Base-by-base conservation (phyloP, 2,329 filamentous ascomycete species). In the Penicillium thymicola region DNA sequence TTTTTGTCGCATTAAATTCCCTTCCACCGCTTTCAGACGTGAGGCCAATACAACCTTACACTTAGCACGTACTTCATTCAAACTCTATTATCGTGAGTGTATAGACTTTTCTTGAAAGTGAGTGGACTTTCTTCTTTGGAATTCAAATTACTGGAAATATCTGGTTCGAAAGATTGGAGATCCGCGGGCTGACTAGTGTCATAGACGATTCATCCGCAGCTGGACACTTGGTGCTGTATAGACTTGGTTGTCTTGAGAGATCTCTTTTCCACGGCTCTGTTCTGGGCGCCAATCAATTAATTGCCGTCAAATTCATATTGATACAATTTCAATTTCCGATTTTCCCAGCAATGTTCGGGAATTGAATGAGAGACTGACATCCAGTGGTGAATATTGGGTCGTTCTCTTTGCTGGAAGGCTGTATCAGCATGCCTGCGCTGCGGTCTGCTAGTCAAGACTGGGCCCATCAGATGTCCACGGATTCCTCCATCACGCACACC, bases 11-110 rank as follows among this genome's bases (percentile, higher is more conserved):
- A 40, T 49, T 27, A 44, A 16, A 36, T 32, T 23, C 25, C 38
- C 23, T 7, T 27, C n/a, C 18, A 38, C 53, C 53, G 53, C 53
- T 51, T 55, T 55, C 53, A 55, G 53, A 54, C 25, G 42, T 25
- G 32, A 41, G 23, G 27, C 30, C 28, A 28, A 51, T 55, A 54
- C 51, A 51, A 55, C 52, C 52, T 51, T 51, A 14, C 52, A 51
- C 53, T 34, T 30, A 14, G 27, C 51, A 55, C 32, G 49, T 51
- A 42, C 36, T 49, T 32, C 7, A 14, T 54, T 41, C 27, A 21
- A 44, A 41, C n/a, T 37, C 2, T 47, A 23, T 21, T 21, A 28
- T 47, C n/a, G 18, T 25, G 14, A 4, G n/a, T 34, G 32, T 37
- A 11, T 37, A 27, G 13, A 9, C 16, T 13, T 42, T 30, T 28